Conservation (phyloP, 768 basidiomycete species). For the Termitomyces eurrhizus region DNA sequence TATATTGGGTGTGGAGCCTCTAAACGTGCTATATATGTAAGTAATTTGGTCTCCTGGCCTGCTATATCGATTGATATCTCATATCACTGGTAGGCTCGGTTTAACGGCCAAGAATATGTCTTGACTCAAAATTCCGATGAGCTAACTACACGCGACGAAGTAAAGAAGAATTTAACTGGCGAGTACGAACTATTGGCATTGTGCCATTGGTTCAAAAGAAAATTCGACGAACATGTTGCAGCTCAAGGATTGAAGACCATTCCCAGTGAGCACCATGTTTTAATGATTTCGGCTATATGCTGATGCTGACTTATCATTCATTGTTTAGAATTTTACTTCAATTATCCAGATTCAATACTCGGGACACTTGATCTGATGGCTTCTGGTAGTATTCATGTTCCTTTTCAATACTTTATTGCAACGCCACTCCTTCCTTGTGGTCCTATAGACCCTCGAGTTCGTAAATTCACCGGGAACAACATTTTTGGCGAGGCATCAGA, state of each 20-base stretch:
- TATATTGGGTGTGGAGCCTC: conserved; percentile 19
- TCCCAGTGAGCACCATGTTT: background rate
- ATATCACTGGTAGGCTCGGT: conserved; percentile 4
- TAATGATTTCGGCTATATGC: too few species aligned
- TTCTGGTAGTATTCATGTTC: conserved; percentile 9
- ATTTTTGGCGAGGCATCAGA: too few species aligned
- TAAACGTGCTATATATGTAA: conserved; percentile 21
- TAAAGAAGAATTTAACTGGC: conserved; percentile 12
- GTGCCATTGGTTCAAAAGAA: conserved; percentile 15
- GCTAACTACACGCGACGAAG: conserved; percentile 1
- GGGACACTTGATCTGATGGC: background rate
- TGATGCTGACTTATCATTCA: background rate
- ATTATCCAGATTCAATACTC: background rate
- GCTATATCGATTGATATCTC: conserved; percentile 1
- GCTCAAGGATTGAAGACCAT: background rate
- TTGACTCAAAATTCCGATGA: conserved; percentile 14
- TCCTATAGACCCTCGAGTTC: too few species aligned
- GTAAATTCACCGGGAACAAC: too few species aligned
- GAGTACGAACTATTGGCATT: conserved; percentile 16
- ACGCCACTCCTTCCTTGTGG: too few species aligned
- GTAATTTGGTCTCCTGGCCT: conserved; percentile 4
- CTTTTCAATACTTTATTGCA: conserved; percentile 9
- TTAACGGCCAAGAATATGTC: conserved; percentile 18
- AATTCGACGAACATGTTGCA: conserved; percentile 11
- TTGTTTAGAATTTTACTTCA: background rate